phyloP scores from a whole-genome alignment of 352 stramenopile species.

The Synura sp. region DNA sequence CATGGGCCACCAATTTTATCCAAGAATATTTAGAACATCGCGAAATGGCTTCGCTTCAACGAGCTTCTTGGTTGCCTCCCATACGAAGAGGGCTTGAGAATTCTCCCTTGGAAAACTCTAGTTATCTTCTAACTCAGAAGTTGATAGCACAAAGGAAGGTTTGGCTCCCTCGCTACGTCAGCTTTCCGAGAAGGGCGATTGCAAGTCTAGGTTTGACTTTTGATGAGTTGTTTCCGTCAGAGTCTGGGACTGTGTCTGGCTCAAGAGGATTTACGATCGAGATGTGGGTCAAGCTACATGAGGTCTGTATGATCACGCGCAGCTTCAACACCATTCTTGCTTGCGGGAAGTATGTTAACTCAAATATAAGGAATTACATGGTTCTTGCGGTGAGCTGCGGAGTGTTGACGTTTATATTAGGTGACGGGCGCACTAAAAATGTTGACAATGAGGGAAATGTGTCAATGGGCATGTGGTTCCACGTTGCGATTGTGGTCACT shows the following conservation, averaged over 20 bases:
- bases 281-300: neutral
- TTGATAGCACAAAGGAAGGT: neutral
- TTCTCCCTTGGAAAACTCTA: neutral
- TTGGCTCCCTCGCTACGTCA: neutral
- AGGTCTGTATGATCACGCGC: neutral
- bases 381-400: neutral
- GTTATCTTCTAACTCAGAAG: neutral
- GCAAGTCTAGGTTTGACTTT: neutral
- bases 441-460: neutral
- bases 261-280: neutral
- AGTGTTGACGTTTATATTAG: neutral
- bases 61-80: no score
- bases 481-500: neutral
- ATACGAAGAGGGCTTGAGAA: neutral
- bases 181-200: neutral
- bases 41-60: neutral
- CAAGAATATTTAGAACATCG: neutral
- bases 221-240: neutral
- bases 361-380: neutral
- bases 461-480: neutral
- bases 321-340: neutral
- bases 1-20: neutral
- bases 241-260: no score
- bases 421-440: neutral
- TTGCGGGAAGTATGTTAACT: neutral